Evolutionary conservation across 2,329 filamentous ascomycete genomes (phyloP), one percentile per base, ranked within the genome.

Genomic region (Pestalotiopsis sp.): DNA sequence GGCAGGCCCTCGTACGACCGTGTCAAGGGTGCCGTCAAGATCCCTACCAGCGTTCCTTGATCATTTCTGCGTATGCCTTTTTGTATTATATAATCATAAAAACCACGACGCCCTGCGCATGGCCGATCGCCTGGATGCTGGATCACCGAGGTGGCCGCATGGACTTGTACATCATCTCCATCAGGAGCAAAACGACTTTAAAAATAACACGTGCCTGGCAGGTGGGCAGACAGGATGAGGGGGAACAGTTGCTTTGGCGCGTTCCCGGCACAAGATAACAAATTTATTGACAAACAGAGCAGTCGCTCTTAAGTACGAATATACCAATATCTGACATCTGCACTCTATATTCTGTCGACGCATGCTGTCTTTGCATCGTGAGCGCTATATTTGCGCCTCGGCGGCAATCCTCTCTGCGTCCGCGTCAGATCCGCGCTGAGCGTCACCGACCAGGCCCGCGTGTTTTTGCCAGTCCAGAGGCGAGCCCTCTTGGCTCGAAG

Each of bases 11-110:
- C 83, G 70, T 83, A 87, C 74, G 90, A 92, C 75, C 84, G 90
- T 67, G 87, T 85, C 79, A 86, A 85, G 72, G 89, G 87, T n/a
- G 75, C 86, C 75, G 79, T 90, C 80, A 92, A 91, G 84, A 91
- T 92, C 75, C 89, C 90, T 24, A 90, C 86, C 44, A 85, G 82
- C 65, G 88, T 91, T 66, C 86, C 85, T 68, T 88, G 72, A 83
- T 68, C 22, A 13, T 17, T 61, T 30, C 17, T 13, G n/a, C 30
- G 17, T 9, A 38, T 20, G 7, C n/a, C 10, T 26, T n/a, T n/a
- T 64, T 44, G 61, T 64, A 64, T 20, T 22, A 48, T 55, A 11
- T 17, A 14, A 14, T 22, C 38, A 38, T 62, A 6, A 14, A 14
- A 26, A 39, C 35, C 11, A 62, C 38, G 35, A 39, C 13, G 20